phyloP scores from a whole-genome alignment of 805 yeast species.

The Starmerella roubikii region DNA sequence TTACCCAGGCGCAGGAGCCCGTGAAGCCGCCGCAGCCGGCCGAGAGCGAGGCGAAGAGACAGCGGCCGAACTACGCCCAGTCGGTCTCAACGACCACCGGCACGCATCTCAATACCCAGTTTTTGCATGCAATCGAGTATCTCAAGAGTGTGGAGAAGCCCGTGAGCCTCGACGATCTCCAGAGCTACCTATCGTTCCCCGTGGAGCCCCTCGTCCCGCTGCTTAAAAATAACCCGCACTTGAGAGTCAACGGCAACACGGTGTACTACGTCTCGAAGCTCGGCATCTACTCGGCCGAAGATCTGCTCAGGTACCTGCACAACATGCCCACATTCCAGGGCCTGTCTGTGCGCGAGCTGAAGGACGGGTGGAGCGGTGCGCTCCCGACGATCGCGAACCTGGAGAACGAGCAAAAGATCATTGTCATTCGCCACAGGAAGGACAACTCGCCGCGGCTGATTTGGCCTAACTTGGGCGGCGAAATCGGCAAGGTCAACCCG shows the following conservation, averaged over 20 bases:
- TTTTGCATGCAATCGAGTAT: slow-evolving; percentile 83
- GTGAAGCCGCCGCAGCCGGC: slow-evolving; percentile 13
- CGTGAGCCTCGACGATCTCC: slow-evolving; percentile 49
- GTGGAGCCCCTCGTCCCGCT: slow-evolving; percentile 58
- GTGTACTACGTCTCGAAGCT: slow-evolving; percentile 81
- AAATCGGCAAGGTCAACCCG: slow-evolving; percentile 55
- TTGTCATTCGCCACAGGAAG: slow-evolving; percentile 81
- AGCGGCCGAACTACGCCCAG: slow-evolving; percentile 19
- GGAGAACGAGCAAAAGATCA: slow-evolving; percentile 60
- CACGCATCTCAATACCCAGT: slow-evolving; percentile 67
- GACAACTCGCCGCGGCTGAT: slow-evolving; percentile 85
- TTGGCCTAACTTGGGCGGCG: slow-evolving; percentile 80
- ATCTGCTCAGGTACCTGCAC: slow-evolving; percentile 57
- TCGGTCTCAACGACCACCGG: slow-evolving; percentile 24
- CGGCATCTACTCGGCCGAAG: slow-evolving; percentile 71
- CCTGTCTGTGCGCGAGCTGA: slow-evolving; percentile 59
- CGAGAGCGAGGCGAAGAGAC: slow-evolving; percentile 17
- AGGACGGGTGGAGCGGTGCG: slow-evolving; percentile 94
- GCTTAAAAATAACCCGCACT: slow-evolving; percentile 61
- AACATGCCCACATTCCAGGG: slow-evolving; percentile 82
- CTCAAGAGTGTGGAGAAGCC: slow-evolving; percentile 60
- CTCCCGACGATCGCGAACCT: slow-evolving; percentile 61
- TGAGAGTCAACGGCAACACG: slow-evolving; percentile 54
- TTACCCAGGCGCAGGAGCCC: slow-evolving; percentile 5
- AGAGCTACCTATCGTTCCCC: slow-evolving; percentile 47